Evolutionary conservation across 345 rosid species (phyloP), one percentile per base, ranked within the genome.

Genomic region (Populus simonii): DNA sequence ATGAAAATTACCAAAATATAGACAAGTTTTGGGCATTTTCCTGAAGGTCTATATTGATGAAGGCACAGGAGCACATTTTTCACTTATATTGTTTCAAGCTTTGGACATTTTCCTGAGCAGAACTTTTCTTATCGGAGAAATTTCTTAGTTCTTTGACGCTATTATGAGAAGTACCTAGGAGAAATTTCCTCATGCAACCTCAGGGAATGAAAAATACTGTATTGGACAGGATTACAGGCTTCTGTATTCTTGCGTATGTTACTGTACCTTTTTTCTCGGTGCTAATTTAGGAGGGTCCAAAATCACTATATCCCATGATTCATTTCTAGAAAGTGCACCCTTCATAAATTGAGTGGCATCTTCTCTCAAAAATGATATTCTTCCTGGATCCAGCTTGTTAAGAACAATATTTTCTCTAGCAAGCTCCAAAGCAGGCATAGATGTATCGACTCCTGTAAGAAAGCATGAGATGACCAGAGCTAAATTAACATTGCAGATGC

Each of bases 231-330:
- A 70, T 41, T 55, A 55, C 29, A 33, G 45, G 29, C 20, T 72
- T 36, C 7, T n/a, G 18, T 2, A 36, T n/a, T 72, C 57, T 55
- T 51, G 33, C 4, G 16, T 18, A 45, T 53, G 22, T 66, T 63
- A 61, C 5, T 20, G 36, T 84, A 94, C 97, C 99, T 92, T 89
- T 79, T 83, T 89, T 66, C 86, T 81, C 53, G 96, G 99, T 33
- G 96, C 97, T 51, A 95, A 76, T 85, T 95, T 93, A 33, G 98
- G 98, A 80, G 98, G 99, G 85, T 95, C 98, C 74, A 95, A 83
- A 81, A 93, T 85, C 73, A 95, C 91, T 15, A 95, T 47, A 87
- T 92, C 98, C 96, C 99, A 93, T 8, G 86, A 84, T 79, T 92
- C 93, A n/a, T 83, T 89, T 84, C 94, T 91, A 9, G 88, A 85